Evolutionary conservation across 2,329 filamentous ascomycete genomes (phyloP).

Genomic region (Neonectria sp.): DNA sequence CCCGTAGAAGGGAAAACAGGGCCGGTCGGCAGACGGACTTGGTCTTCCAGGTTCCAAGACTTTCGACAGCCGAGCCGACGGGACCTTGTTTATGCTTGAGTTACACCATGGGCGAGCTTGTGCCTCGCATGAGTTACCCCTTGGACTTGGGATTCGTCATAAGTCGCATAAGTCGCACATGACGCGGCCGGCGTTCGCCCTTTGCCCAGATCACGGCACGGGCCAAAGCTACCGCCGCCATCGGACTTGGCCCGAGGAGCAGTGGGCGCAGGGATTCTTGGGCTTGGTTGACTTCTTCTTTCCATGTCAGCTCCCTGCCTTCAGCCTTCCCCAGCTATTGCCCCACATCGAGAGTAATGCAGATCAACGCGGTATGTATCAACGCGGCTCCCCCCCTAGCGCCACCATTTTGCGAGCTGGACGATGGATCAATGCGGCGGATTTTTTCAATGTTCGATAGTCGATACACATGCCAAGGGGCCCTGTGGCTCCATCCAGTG

Average conservation of each 20-base stretch:
- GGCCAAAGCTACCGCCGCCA: conserved; percentile 10
- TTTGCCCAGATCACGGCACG: conserved; percentile 12
- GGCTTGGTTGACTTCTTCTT: conserved; percentile 1
- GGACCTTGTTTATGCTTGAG: conserved; percentile 22
- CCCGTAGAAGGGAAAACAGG: conserved; percentile 19
- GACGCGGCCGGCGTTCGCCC: conserved; percentile 17
- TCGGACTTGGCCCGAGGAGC: conserved; percentile 6
- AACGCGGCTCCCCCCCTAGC: conserved; percentile 38
- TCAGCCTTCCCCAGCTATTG: conserved; percentile 31
- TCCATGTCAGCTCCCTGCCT: conserved; percentile 2
- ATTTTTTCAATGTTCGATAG: conserved; percentile 20
- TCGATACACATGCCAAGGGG: conserved; percentile 10
- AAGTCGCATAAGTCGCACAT: conserved; percentile 31
- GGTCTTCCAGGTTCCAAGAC: conserved; percentile 28
- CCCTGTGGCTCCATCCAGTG: conserved; percentile 11
- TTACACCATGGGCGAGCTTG: conserved; percentile 32
- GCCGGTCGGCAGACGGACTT: conserved; percentile 17
- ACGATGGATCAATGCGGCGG: conserved; percentile 6
- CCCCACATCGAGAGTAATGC: conserved; percentile 34
- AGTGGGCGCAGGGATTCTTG: conserved; percentile 8
- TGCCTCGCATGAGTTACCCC: conserved; percentile 35
- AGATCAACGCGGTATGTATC: conserved; percentile 37
- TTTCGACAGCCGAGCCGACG: conserved; percentile 14
- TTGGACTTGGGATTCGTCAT: conserved; percentile 18
- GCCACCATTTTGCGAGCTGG: conserved; percentile 40